Evolutionary conservation across 1,139 yeast genomes (phyloP).

Genomic region (Blastobotrys arbuscula): DNA sequence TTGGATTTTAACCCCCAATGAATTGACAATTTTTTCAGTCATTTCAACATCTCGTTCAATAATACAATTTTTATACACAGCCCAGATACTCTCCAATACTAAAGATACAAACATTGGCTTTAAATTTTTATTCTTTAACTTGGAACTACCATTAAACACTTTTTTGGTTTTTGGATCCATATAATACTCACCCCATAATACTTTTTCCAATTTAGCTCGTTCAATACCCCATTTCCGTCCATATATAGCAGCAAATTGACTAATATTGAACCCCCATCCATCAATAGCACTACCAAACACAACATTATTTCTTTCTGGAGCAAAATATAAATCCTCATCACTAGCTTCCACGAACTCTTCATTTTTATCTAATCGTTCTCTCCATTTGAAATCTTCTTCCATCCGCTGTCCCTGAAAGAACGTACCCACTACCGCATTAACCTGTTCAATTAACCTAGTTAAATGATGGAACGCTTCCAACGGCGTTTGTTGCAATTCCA

Average conservation of each 20-base stretch:
- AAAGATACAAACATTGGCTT: constrained; percentile 86
- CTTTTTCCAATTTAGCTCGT: constrained; percentile 69
- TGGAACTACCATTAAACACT: constrained; percentile 41
- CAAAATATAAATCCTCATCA: constrained; percentile 80
- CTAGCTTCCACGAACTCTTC: constrained; percentile 63
- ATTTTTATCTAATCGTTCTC: constrained; percentile 51
- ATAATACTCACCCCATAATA: constrained; percentile 94
- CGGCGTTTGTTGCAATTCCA: constrained; percentile 78
- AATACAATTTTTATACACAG: constrained; percentile 69
- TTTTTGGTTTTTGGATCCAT: constrained; percentile 87
- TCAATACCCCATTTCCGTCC: constrained; percentile 83
- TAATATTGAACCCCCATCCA: constrained; percentile 95
- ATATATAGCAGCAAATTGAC: constrained; percentile 83
- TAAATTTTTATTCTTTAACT: constrained; percentile 42
- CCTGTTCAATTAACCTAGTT: constrained; percentile 77
- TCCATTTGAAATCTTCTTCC: constrained; percentile 81
- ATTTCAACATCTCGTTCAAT: constrained; percentile 57
- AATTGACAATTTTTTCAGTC: constrained; percentile 65
- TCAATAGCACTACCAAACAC: constrained; percentile 92
- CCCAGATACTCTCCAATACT: constrained; percentile 89
- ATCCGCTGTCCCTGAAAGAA: constrained; percentile 91
- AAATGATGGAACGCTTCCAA: constrained; percentile 81
- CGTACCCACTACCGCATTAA: constrained; percentile 89
- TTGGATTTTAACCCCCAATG: constrained; percentile 60
- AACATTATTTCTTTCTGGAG: constrained; percentile 87